Conservation (phyloP, 257 asterid species). For the Przewalskia tangutica region DNA sequence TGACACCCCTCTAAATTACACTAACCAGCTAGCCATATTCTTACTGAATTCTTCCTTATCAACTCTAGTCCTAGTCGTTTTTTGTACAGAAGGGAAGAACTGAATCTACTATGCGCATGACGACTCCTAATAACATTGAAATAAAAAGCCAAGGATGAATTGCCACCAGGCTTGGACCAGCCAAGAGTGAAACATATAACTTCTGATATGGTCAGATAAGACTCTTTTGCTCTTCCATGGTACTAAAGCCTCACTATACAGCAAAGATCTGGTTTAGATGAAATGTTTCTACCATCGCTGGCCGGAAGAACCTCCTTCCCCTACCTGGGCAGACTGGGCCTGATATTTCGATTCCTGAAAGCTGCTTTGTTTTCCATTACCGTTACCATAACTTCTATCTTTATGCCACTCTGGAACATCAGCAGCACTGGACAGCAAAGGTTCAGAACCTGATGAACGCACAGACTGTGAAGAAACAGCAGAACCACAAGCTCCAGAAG, state of each 20-base stretch:
- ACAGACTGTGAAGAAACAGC: slow-evolving; percentile 19
- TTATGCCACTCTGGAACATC: not conserved
- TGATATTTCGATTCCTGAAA: slow-evolving; percentile 26
- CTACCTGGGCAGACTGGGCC: slow-evolving; percentile 5
- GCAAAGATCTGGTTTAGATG: slow-evolving; percentile 15
- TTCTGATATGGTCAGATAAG: not conserved
- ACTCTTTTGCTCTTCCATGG: not conserved
- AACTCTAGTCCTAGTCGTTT: not conserved
- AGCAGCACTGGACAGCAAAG: slow-evolving; percentile 14
- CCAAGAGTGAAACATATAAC: slow-evolving; percentile 14
- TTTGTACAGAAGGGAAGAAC: not conserved
- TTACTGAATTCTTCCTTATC: not conserved
- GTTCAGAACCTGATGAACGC: slow-evolving; percentile 26
- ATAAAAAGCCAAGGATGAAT: slow-evolving; percentile 79
- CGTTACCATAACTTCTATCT: slow-evolving; percentile 12
- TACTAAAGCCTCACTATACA: slow-evolving; percentile 13
- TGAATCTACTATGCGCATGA: not conserved
- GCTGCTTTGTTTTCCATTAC: slow-evolving; percentile 25
- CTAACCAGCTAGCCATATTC: not conserved
- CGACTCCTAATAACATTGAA: not conserved
- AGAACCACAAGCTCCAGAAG: slow-evolving; percentile 28
- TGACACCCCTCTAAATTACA: not conserved
- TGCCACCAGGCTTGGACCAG: slow-evolving; percentile 46
- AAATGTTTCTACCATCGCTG: slow-evolving; percentile 18
- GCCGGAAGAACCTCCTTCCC: slow-evolving; percentile 20